Evolutionary conservation across 2,329 filamentous ascomycete genomes (phyloP), one percentile per base, ranked within the genome.

Genomic region (Aspergillus hortae): DNA sequence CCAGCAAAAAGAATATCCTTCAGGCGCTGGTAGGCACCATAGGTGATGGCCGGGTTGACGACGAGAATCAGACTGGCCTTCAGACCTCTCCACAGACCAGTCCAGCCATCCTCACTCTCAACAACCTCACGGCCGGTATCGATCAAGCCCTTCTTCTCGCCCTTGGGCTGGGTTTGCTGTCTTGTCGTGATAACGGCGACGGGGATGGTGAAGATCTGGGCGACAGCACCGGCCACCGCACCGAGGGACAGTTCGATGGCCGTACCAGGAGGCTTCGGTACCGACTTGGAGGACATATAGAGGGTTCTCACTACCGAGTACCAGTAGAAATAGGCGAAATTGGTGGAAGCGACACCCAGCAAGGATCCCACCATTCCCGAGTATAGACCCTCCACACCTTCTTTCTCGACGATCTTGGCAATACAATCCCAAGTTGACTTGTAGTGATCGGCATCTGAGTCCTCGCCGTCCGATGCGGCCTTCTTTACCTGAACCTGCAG

Each of bases 321-420:
- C 92, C 92, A 97, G 77, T 99, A 99, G 71, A 99, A 99, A 76
- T 99, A 99, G 64, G 94, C 94, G 69, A 99, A 99, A 73, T 99
- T 99, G 48, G 92, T 97, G 23, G 92, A 96, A 1, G 91, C 92
- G 33, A 99, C 94, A 49, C 94, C 94, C 47, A 97, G 76, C 15
- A 99, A 78, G 4, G 92, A 85, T 46, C 92, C 92, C 54, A 84
- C 81, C 70, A 99, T 92, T 55, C 94, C 94, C 48, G 89, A 85
- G 66, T 99, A 99, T 6, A 99, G 82, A 6, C 94, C 94, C 44
- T 77, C 65, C 7, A 94, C 51, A 30, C 94, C 94, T 61, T 99
- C 94, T 48, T 85, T 85, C 51, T 85, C 82, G 33, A 89, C 74
- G 59, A 99, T 97, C 67, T 90, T 92, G 54, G 79, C 80, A 58